Evolutionary conservation across 1,284 basidiomycete species (phyloP), one percentile per base, ranked within the genome.

Genomic region (Rhodotorula sp.): DNA sequence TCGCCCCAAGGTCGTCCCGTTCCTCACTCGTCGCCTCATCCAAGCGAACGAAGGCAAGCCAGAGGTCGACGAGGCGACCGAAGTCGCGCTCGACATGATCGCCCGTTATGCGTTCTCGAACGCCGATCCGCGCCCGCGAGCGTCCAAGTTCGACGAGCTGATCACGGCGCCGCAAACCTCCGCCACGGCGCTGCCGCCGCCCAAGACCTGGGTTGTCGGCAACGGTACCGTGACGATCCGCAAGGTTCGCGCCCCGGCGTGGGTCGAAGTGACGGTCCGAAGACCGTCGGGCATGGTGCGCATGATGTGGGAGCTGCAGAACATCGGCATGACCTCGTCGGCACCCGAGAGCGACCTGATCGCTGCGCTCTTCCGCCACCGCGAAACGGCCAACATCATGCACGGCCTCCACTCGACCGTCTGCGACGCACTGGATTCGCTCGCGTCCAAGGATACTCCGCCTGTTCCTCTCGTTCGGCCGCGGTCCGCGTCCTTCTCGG

Each of bases 41-140:
- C 85, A 95, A 56, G 94, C 93, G 18, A 95, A 95, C 80, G 90
- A 92, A 71, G 88, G 87, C 30, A 87, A 87, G 62, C 82, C 83
- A 6, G 84, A 87, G 54, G 84, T 96, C 3, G 94, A 98, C 79
- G 93, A 93, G 75, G 89, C 91, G 59, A 93, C 93, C 0, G 93
- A 98, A 80, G 95, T 98, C 30, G 96, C 93, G 80, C 95, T 99
- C 78, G 96, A 99, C 81, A 99, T 95, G 91, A 85, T 99, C 12
- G 91, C 93, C 26, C 86, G 96, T 24, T 97, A 96, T 80, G 91
- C 95, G 0, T 97, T 95, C 78, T 92, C 90, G 30, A 95, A 91
- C 76, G 93, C 93, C 20, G 93, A 97, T 78, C 92, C 95, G 0
- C 88, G 91, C 62, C 93, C 95, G 1, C 87, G 91, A 1, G 86